Base-by-base conservation (phyloP, 345 rosid species). In the Trapa incisa region DNA sequence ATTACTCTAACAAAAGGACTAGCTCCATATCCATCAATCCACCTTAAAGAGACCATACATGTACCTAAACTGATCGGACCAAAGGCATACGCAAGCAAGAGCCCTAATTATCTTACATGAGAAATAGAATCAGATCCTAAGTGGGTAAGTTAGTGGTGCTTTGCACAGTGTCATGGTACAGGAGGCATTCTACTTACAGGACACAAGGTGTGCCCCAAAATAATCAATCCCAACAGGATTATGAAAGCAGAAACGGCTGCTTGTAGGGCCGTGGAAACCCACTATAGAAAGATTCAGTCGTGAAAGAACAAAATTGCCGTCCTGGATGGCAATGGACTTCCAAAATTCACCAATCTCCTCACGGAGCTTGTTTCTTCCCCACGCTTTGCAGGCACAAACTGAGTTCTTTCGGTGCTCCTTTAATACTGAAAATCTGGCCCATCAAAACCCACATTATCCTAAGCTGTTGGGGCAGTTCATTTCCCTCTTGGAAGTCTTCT, bases 61-160 rank as follows among this genome's bases (percentile, higher is more conserved):
- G 80, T 84, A 84, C 74, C 73, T 52, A 58, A 68, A 67, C 66
- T 9, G 47, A 66, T 56, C 68, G 65, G 88, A 77, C 74, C 75
- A 73, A 52, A 2, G 39, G 64, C 75, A 80, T 79, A 77, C 71
- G 66, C 70, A 69, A 64, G 65, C 56, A 13, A 64, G 37, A 37
- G 38, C 17, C 54, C 53, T 15, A 39, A 17, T 60, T 75, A 82
- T 81, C 80, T 65, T 83, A 85, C 85, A 80, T 58, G 70, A 62
- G 52, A 47, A 54, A 78, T 79, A 68, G 80, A 80, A 80, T 81
- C 67, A 74, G 69, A 79, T 37, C 75, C 85, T 41, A 76, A 87
- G 79, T 74, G 76, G 74, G 80, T 33, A 67, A 78, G 84, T 81
- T 77, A 84, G 85, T 71, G 77, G 83, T 68, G 80, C 81, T 84